phyloP scores from a whole-genome alignment of 2,329 filamentous ascomycete genomes.

The Emericellopsis atlantica region DNA sequence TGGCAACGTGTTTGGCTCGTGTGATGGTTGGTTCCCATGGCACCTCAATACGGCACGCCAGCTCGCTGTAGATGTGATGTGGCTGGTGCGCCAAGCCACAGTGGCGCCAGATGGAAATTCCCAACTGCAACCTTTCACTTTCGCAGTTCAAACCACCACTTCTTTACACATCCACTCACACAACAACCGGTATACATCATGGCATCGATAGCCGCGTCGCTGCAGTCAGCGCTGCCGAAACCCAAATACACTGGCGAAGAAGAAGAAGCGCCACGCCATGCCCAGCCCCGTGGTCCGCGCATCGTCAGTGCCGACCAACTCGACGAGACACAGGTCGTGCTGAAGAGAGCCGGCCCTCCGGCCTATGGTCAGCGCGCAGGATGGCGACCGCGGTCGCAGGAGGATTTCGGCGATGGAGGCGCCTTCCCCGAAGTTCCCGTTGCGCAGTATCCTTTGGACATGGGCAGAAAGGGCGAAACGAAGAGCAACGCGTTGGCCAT shows the following conservation, averaged over 20 bases:
- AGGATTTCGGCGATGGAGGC: slow-evolving; percentile 93
- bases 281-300: slow-evolving; percentile 67
- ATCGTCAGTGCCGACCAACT: slow-evolving; percentile 70
- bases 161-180: slow-evolving; percentile 5
- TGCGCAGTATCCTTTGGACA: slow-evolving; percentile 90
- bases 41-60: no score
- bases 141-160: no score
- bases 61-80: not conserved
- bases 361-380: slow-evolving; percentile 75
- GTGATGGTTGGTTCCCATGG: no score
- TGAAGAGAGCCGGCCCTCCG: slow-evolving; percentile 75
- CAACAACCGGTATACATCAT: slow-evolving; percentile 23
- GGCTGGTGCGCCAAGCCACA: slow-evolving; percentile 2
- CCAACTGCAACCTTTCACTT: not conserved
- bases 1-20: no score
- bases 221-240: slow-evolving; percentile 73
- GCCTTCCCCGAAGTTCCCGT: slow-evolving; percentile 90
- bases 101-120: slow-evolving; percentile 1
- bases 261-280: slow-evolving; percentile 61
- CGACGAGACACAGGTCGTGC: slow-evolving; percentile 74
- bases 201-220: slow-evolving; percentile 56
- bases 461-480: slow-evolving; percentile 67
- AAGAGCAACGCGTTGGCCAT: slow-evolving; percentile 83
- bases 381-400: slow-evolving; percentile 80
- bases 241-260: slow-evolving; percentile 86